A percentile compares a stretch with the other conserved stretches of the same genome.
Evolutionary conservation across 345 rosid species (phyloP).

Genomic region (Noccaea caerulescens): DNA sequence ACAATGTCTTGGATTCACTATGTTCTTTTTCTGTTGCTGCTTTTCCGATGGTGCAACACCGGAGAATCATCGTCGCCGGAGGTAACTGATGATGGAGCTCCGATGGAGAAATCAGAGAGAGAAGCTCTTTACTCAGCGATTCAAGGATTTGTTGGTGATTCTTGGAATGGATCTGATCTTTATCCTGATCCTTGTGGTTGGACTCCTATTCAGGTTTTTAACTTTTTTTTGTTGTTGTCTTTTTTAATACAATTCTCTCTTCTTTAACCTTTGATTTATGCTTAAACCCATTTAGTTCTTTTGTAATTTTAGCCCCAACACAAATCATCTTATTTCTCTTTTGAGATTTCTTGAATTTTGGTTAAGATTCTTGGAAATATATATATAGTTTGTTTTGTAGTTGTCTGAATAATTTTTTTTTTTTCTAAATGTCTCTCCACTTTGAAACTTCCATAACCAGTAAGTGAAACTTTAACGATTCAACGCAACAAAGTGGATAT

Average conservation of each 20-base stretch:
- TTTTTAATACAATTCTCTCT: background rate
- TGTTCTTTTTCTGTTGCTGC: constrained; percentile 15
- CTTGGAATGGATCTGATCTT: constrained; percentile 94
- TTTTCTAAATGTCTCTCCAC: constrained; percentile 4
- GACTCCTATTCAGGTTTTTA: constrained; percentile 84
- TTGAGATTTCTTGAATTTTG: constrained; percentile 2
- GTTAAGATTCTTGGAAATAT: background rate
- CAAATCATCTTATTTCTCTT: background rate
- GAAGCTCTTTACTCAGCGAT: constrained; percentile 68
- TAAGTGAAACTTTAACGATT: constrained; percentile 27
- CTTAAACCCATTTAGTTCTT: background rate
- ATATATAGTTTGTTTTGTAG: constrained; percentile 29
- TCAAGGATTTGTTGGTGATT: constrained; percentile 75
- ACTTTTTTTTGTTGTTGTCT: background rate
- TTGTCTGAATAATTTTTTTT: constrained; percentile 32
- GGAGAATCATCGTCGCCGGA: constrained; percentile 27
- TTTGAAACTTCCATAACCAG: constrained; percentile 38
- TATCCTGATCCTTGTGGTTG: constrained; percentile 97
- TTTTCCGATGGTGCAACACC: constrained; percentile 17
- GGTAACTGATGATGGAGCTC: constrained; percentile 48
- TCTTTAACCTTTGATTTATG: background rate
- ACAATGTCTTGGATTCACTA: constrained; percentile 40
- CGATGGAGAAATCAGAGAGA: constrained; percentile 68
- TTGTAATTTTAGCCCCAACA: background rate
- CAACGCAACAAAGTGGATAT: constrained; percentile 29